Percentiles rank a stretch among this genome's conserved stretches.
phyloP scores from a whole-genome alignment of 495 filamentous ascomycete genomes.

The Trichoderma gamsii region DNA sequence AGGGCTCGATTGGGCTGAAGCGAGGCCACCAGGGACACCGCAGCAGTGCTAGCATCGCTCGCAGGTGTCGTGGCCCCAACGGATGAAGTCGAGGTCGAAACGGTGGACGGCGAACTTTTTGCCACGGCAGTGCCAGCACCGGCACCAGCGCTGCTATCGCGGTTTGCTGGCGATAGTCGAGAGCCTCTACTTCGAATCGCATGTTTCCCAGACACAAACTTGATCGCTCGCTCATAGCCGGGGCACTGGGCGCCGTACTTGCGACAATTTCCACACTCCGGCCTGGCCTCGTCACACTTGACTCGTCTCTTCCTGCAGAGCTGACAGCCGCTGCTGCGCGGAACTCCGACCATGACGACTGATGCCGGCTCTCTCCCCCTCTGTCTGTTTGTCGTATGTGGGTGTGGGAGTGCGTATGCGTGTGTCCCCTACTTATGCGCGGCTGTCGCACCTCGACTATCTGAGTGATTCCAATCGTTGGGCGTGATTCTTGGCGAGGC shows the following conservation, averaged over 20 bases:
- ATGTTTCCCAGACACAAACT: slow-evolving; percentile 23
- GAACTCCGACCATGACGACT: slow-evolving; percentile 35
- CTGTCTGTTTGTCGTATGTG: neutral
- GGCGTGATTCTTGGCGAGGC: neutral
- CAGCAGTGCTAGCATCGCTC: neutral
- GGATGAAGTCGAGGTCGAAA: neutral
- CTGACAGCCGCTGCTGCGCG: slow-evolving; percentile 39
- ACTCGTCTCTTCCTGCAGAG: slow-evolving; percentile 73
- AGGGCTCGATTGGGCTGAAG: slow-evolving; percentile 16
- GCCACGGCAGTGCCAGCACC: neutral
- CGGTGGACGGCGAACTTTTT: neutral
- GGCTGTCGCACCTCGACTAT: neutral
- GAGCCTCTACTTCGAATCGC: slow-evolving; percentile 12
- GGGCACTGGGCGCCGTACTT: slow-evolving; percentile 22
- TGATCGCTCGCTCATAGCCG: slow-evolving; percentile 21
- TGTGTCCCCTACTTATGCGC: neutral
- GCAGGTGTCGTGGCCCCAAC: neutral
- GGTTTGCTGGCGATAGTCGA: neutral
- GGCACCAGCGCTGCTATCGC: neutral
- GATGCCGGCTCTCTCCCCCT: neutral
- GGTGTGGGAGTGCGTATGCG: neutral
- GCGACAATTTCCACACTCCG: slow-evolving; percentile 46
- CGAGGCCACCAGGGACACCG: slow-evolving; percentile 1
- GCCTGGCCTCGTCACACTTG: slow-evolving; percentile 84
- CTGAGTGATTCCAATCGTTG: neutral